Evolutionary conservation across 2,329 filamentous ascomycete genomes (phyloP).

Genomic region (Fusarium sp.): DNA sequence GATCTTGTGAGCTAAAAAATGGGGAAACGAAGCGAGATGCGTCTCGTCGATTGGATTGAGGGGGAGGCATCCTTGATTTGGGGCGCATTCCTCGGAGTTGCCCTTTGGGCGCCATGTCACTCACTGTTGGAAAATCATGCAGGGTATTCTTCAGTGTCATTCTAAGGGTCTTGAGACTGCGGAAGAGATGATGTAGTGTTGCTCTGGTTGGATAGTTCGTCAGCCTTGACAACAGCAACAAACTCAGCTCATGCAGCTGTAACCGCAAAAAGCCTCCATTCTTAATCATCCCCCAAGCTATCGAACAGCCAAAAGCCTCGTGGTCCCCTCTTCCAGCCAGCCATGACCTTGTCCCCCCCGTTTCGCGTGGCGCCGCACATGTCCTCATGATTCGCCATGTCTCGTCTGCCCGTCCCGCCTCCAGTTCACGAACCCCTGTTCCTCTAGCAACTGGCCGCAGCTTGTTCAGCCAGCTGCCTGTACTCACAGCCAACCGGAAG

Average conservation of each 20-base stretch:
- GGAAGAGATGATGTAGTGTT: background rate
- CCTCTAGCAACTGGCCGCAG: conserved; percentile 23
- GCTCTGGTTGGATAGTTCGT: background rate
- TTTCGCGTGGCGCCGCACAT: conserved; percentile 39
- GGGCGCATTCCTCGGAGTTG: background rate
- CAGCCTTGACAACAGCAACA: background rate
- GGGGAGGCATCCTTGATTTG: background rate
- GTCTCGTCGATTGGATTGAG: too few relatives aligned
- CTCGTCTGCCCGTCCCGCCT: background rate
- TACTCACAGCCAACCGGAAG: conserved; percentile 1
- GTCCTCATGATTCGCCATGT: conserved; percentile 35
- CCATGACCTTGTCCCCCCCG: conserved; percentile 5
- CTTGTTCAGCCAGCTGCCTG: background rate
- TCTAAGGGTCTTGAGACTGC: background rate
- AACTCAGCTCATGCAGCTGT: background rate
- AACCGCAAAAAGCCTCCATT: background rate
- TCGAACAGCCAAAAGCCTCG: background rate
- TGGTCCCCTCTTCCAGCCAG: conserved; percentile 23
- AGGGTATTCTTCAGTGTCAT: conserved; percentile 12
- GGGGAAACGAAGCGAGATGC: conserved; percentile 7
- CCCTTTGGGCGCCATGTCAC: background rate
- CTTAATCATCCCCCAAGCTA: background rate
- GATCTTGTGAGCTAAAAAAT: conserved; percentile 43
- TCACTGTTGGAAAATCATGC: background rate
- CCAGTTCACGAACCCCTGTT: conserved; percentile 16